phyloP scores from a whole-genome alignment of 2,329 filamentous ascomycete genomes.

The Sarocladium oryzae region DNA sequence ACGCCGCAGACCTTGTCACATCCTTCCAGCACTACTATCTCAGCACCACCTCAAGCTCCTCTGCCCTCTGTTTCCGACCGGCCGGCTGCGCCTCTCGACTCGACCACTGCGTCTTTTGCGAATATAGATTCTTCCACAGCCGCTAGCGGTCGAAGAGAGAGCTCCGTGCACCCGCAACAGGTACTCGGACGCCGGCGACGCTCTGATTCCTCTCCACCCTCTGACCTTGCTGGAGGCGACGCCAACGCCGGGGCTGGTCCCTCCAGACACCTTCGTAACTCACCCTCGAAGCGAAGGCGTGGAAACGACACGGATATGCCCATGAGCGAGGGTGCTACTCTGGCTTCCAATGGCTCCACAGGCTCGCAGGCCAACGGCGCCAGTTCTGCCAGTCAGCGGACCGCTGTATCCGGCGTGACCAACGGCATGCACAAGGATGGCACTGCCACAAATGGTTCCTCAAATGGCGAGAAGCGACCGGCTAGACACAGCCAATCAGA shows the following conservation, averaged over 20 bases:
- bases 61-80: slow-evolving; percentile 17
- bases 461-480: slow-evolving; percentile 23
- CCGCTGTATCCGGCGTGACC: slow-evolving; percentile 21
- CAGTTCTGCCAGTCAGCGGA: slow-evolving; percentile 19
- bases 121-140: slow-evolving; percentile 35
- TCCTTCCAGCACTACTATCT: slow-evolving; percentile 40
- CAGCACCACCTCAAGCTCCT: slow-evolving; percentile 31
- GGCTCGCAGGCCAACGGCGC: slow-evolving; percentile 32
- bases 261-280: background rate
- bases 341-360: slow-evolving; percentile 50
- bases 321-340: slow-evolving; percentile 46
- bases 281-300: slow-evolving; percentile 46
- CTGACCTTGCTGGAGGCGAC: slow-evolving; percentile 11
- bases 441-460: slow-evolving; percentile 49
- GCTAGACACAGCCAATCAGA: slow-evolving; percentile 13
- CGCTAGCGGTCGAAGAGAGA: slow-evolving; percentile 16
- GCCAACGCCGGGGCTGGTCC: slow-evolving; percentile 11
- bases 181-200: slow-evolving; percentile 52
- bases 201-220: slow-evolving; percentile 26
- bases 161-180: slow-evolving; percentile 21
- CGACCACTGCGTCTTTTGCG: slow-evolving; percentile 25
- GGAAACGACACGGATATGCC: slow-evolving; percentile 53
- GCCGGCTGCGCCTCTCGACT: slow-evolving; percentile 12
- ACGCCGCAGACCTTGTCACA: slow-evolving; percentile 45
- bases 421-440: slow-evolving; percentile 43